Evolutionary conservation across 2,329 filamentous ascomycete species (phyloP), one percentile per base, ranked within the genome.

Genomic region (Cadophora gregata): DNA sequence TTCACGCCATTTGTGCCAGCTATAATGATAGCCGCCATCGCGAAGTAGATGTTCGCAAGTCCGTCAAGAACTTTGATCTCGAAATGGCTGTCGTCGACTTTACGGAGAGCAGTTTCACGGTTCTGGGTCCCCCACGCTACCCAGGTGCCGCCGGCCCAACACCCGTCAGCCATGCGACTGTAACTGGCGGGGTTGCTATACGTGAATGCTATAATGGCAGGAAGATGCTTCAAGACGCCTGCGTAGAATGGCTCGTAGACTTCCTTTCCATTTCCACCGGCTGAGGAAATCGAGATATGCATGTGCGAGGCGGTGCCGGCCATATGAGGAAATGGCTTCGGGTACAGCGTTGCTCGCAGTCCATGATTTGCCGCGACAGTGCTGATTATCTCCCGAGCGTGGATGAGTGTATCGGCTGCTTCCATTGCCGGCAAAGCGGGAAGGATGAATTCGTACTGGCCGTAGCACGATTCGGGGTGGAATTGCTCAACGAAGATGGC

Each of bases 101-200:
- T 89, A 14, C 92, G 85, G 10, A 96, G 81, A 0, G 92, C 90
- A 4, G 87, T 83, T 80, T 95, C 91, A 21, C 91, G 87, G 77
- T 96, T 96, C 78, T 96, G 89, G 4, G 88, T 91, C 14, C 93
- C 93, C 92, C 92, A 96, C 0, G 89, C 81, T 0, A 94, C 85
- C 88, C 90, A 94, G 8, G 88, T 86, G 0, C 91, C 91, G n/a
- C 91, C 91, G 0, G 91, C 86, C 92, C 92, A 96, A 66, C 81
- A 81, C n/a, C 91, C 85, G 62, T 93, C 88, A 1, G 80, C 78
- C 12, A 92, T 83, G 4, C 92, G 85, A 42, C 86, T 85, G 77
- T 96, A 96, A 76, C 89, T 92, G 0, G 83, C 82, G 1, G 85
- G 82, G 70, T 87, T 86, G 42, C 88, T 85, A 72, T 92, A 86